Base-by-base conservation (phyloP, 768 basidiomycete genomes). In the Tulasnella calospora region DNA sequence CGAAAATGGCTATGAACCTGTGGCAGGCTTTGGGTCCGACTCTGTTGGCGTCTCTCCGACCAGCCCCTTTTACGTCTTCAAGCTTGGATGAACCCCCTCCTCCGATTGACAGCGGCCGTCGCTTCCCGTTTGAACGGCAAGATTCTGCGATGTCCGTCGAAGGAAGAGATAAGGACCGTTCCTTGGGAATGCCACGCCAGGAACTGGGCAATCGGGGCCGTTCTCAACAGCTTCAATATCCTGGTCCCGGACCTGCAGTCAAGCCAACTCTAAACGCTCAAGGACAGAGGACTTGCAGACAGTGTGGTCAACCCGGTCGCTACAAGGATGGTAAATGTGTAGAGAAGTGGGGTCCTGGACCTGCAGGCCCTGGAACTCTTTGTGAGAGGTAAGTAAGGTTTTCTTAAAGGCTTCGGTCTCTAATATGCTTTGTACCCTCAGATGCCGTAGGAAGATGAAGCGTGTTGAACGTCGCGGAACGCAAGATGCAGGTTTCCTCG, bases 311-410 rank as follows among this genome's bases (percentile, higher is more conserved):
- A 61, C 86, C 89, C 0, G 93, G 93, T 0, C 86, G 92, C 0
- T 94, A 94, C 85, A 93, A 93, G 85, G 93, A 94, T 30, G 92
- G 91, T 13, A 93, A 93, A 81, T 94, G 93, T 82, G 92, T 94
- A 73, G 93, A 94, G 82, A 94, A 94, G 83, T 94, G 93, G 93
- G 93, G 93, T 0, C 92, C 93, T n/a, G 93, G 93, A 5, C 93
- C 93, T 72, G 88, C 91, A 84, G 93, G 93, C 0, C 93, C 93
- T 73, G 93, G 92, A 30, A 94, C 93, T 0, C 92, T 94, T 0
- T 94, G 92, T 82, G 93, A 94, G 86, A 85, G 92, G 88, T 90
- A 82, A 80, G 88, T 85, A 27, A 19, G 77, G 41, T 9, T 35
- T 72, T 33, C 23, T 5, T 21, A 30, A 2, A 30, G 23, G 23